A percentile compares a stretch with the other conserved stretches of the same genome.
Evolutionary conservation across 1,139 yeast genomes (phyloP).

Genomic region (Pichia terricola): DNA sequence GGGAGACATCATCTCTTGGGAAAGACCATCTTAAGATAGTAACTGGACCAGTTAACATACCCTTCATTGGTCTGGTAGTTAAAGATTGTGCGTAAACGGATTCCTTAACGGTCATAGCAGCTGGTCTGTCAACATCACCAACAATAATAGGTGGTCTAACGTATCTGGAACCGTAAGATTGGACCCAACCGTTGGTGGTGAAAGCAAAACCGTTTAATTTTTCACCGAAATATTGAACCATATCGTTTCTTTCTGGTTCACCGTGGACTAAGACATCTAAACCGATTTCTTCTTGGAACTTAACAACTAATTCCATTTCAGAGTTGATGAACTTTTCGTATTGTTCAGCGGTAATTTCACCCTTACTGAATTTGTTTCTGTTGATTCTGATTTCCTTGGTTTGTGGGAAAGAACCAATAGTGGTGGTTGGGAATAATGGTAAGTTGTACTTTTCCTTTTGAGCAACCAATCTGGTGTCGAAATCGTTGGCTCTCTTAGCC

Average conservation of each 20-base stretch:
- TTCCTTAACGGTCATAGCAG: conserved; percentile 97
- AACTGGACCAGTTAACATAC: conserved; percentile 99
- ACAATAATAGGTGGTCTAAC: conserved; percentile 99
- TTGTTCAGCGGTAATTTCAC: conserved; percentile 87
- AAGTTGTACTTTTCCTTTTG: conserved; percentile 84
- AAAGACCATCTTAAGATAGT: conserved; percentile 99
- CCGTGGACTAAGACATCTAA: conserved; percentile 98
- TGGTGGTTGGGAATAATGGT: conserved; percentile 99
- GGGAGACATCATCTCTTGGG: conserved; percentile 98
- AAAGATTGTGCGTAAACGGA: conserved; percentile 97
- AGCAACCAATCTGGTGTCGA: conserved; percentile 77
- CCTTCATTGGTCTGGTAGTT: conserved; percentile 94
- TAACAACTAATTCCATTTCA: conserved; percentile 91
- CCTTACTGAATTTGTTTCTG: conserved; percentile 98
- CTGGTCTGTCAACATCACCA: conserved; percentile 98
- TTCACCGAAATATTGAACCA: conserved; percentile 99
- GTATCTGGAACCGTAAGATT: conserved; percentile 99
- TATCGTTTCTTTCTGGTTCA: conserved; percentile 99
- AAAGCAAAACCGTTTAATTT: conserved; percentile 95
- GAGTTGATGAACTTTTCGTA: conserved; percentile 93
- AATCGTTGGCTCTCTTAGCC: conserved; percentile 79
- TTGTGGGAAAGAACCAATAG: conserved; percentile 99
- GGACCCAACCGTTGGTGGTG: conserved; percentile 99
- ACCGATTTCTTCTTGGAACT: conserved; percentile 98
- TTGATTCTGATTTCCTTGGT: conserved; percentile 97